Conservation (phyloP, 371 early-diverging fungal genomes). For the Mortierella sp. region DNA sequence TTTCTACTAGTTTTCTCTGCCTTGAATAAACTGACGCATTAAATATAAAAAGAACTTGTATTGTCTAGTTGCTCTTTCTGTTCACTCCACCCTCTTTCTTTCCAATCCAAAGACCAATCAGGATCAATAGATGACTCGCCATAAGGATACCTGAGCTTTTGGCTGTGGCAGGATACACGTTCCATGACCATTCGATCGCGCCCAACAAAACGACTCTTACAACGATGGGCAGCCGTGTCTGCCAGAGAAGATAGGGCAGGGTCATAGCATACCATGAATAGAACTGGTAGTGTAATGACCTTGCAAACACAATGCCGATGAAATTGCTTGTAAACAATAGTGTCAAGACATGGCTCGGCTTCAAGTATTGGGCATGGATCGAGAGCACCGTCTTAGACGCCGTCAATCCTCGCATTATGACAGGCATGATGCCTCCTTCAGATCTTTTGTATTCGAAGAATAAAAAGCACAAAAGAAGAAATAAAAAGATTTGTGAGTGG, state of each 20-base stretch:
- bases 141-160: conserved; percentile 65
- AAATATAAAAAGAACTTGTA: neutral
- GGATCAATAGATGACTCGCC: conserved; percentile 58
- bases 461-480: no score
- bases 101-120: conserved; percentile 55
- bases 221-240: conserved; percentile 31
- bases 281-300: conserved; percentile 95
- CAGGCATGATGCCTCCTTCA: conserved; percentile 64
- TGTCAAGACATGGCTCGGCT: conserved; percentile 67
- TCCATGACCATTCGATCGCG: conserved; percentile 81
- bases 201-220: conserved; percentile 27
- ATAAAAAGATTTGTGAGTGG: neutral
- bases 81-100: neutral
- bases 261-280: conserved; percentile 94
- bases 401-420: conserved; percentile 59
- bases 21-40: no score
- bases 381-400: conserved; percentile 17
- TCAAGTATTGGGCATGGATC: conserved; percentile 34
- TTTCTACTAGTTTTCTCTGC: no score
- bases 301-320: conserved; percentile 88
- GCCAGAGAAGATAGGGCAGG: conserved; percentile 85
- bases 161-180: conserved; percentile 78
- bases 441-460: no score
- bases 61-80: neutral
- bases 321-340: conserved; percentile 86